Conservation (phyloP, 2,329 filamentous ascomycete species). For the Microcyclosporella mali region DNA sequence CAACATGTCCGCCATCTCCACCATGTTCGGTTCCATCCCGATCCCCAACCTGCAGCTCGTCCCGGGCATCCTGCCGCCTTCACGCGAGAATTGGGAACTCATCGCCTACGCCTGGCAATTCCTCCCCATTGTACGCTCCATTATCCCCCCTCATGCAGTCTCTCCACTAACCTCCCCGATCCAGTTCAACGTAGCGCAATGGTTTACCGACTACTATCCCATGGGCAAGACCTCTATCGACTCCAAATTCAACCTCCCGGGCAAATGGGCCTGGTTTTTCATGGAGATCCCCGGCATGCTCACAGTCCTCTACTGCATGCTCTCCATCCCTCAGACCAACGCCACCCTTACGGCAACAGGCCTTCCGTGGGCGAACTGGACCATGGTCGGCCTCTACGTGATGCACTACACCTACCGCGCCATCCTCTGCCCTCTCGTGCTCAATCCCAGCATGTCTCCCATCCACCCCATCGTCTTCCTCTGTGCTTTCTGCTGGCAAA, state of each 20-base stretch:
- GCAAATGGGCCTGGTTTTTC: conserved; percentile 75
- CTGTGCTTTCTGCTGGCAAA: conserved; percentile 65
- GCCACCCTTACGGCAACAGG: conserved; percentile 39
- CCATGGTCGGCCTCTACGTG: conserved; percentile 64
- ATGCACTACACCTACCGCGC: conserved; percentile 91
- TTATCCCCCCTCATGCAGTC: neutral
- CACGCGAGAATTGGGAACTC: conserved; percentile 46
- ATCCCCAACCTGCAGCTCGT: conserved; percentile 38
- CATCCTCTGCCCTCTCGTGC: conserved; percentile 68
- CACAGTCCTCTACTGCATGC: conserved; percentile 73
- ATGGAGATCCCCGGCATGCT: conserved; percentile 81
- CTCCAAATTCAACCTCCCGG: conserved; percentile 77
- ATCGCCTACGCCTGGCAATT: conserved; percentile 42
- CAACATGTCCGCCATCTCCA: too few species aligned
- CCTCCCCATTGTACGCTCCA: conserved; percentile 43
- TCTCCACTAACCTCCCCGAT: conserved; percentile 8
- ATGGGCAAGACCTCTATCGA: conserved; percentile 83
- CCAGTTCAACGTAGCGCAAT: conserved; percentile 69
- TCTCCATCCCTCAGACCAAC: conserved; percentile 55
- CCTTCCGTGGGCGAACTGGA: conserved; percentile 71
- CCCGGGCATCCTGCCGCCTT: conserved; percentile 42
- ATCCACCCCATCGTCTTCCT: conserved; percentile 66
- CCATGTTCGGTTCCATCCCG: neutral
- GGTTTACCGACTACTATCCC: conserved; percentile 72
- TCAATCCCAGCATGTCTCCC: conserved; percentile 86